Conservation (phyloP, 2,329 filamentous ascomycete species). For the Microsporum canis region DNA sequence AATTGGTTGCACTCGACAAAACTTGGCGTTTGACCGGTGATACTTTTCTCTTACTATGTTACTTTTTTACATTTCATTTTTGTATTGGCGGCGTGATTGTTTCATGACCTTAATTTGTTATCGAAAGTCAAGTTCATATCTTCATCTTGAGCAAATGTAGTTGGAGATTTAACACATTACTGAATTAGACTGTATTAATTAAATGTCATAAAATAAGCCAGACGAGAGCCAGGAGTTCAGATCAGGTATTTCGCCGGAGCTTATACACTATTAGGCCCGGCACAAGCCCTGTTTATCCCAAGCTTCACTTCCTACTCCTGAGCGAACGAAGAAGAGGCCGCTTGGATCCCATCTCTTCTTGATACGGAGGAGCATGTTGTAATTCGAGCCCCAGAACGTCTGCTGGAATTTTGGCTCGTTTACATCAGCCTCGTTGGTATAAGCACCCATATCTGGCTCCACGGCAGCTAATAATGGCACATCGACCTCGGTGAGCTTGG, state of each 20-base stretch:
- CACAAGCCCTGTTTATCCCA: conserved; percentile 10
- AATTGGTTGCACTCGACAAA: too few relatives aligned
- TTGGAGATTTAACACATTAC: too few relatives aligned
- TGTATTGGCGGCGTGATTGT: too few relatives aligned
- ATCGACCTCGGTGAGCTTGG: conserved; percentile 25
- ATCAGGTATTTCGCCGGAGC: not conserved
- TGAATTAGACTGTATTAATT: not conserved
- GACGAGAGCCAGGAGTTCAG: not conserved
- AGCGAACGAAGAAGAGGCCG: conserved; percentile 38
- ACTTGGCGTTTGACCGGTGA: too few relatives aligned
- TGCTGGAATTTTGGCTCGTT: conserved; percentile 32
- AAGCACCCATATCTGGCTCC: conserved; percentile 30
- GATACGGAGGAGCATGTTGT: conserved; percentile 25
- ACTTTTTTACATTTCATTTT: too few relatives aligned
- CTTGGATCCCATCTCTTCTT: conserved; percentile 36
- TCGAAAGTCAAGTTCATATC: too few relatives aligned
- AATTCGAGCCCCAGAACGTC: conserved; percentile 35
- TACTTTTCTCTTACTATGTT: too few relatives aligned
- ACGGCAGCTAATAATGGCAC: conserved; percentile 29
- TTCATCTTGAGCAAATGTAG: too few relatives aligned
- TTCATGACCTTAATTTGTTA: too few relatives aligned
- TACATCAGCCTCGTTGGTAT: conserved; percentile 31
- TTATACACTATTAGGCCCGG: not conserved
- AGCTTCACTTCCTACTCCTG: conserved; percentile 30
- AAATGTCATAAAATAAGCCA: not conserved